Conservation (phyloP, 2,329 filamentous ascomycete genomes). For the Plectosphaerella cucumerina region DNA sequence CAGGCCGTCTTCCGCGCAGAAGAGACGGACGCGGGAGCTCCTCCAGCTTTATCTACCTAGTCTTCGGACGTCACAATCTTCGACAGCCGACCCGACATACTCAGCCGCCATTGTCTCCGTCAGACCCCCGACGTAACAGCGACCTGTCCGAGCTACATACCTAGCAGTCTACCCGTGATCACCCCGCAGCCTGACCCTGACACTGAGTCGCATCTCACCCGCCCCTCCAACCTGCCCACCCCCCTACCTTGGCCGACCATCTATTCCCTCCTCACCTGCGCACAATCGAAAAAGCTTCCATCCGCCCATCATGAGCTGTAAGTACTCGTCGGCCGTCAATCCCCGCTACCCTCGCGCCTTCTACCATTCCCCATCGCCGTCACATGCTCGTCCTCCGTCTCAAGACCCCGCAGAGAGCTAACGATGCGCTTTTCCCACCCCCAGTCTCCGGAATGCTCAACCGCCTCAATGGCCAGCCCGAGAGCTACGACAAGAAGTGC, state of each 20-base stretch:
- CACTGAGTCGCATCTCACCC: background rate
- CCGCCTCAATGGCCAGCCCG: constrained; percentile 92
- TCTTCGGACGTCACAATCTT: background rate
- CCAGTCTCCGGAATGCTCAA: constrained; percentile 86
- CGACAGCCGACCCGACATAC: too few relatives aligned
- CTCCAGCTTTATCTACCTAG: background rate
- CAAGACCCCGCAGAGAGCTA: background rate
- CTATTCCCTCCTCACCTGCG: too few relatives aligned
- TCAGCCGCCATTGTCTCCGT: too few relatives aligned
- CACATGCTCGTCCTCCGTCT: background rate
- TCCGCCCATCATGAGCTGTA: constrained; percentile 32
- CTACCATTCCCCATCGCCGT: background rate
- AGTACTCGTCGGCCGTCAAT: constrained; percentile 17
- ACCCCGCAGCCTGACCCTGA: background rate
- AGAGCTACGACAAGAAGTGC: constrained; percentile 98
- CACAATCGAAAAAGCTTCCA: background rate
- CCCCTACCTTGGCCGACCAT: too few relatives aligned
- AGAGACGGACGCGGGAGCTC: background rate
- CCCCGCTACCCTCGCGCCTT: background rate
- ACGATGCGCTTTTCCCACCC: constrained; percentile 1
- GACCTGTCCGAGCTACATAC: background rate
- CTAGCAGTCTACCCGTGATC: constrained; percentile 2
- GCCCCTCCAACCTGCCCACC: background rate
- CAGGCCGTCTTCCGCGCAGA: background rate
- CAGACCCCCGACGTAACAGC: too few relatives aligned